Conservation (phyloP, 2,329 filamentous ascomycete genomes). For the Clonostachys chloroleuca region DNA sequence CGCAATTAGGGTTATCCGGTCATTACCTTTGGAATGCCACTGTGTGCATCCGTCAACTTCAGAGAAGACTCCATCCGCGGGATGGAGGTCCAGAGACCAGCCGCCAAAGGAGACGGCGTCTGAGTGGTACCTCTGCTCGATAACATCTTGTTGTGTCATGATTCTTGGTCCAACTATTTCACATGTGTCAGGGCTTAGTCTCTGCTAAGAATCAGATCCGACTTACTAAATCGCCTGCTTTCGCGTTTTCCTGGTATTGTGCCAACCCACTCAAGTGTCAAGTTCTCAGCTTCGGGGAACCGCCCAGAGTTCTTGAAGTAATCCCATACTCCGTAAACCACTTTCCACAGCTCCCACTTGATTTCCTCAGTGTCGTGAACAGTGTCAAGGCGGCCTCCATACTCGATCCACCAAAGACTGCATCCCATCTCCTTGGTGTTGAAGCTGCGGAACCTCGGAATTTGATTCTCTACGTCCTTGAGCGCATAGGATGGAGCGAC, state of each 20-base stretch:
- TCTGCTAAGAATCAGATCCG: not conserved
- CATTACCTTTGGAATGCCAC: slow-evolving; percentile 13
- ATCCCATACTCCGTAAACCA: slow-evolving; percentile 15
- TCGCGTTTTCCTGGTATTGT: slow-evolving; percentile 15
- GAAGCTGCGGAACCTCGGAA: slow-evolving; percentile 15
- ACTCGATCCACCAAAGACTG: slow-evolving; percentile 17
- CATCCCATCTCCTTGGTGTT: slow-evolving; percentile 15
- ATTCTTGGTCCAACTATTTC: slow-evolving; percentile 12
- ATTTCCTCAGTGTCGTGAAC: slow-evolving; percentile 16
- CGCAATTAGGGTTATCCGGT: slow-evolving; percentile 7
- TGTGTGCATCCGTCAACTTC: slow-evolving; percentile 16
- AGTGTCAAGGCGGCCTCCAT: slow-evolving; percentile 14
- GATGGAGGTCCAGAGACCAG: slow-evolving; percentile 16
- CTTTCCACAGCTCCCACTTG: slow-evolving; percentile 17
- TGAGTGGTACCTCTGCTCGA: slow-evolving; percentile 13
- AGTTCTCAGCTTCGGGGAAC: slow-evolving; percentile 14
- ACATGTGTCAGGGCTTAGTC: not conserved
- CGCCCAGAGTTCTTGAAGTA: slow-evolving; percentile 16
- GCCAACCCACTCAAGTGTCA: slow-evolving; percentile 16
- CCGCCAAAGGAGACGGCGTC: slow-evolving; percentile 14
- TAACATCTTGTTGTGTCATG: slow-evolving; percentile 14
- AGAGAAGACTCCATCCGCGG: slow-evolving; percentile 15
- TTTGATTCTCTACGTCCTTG: slow-evolving; percentile 11
- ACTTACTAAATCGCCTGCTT: slow-evolving; percentile 13
- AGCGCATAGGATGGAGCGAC: slow-evolving; percentile 13